phyloP scores from a whole-genome alignment of 176 grass and related monocot species.

The Eremochloa ophiuroides region DNA sequence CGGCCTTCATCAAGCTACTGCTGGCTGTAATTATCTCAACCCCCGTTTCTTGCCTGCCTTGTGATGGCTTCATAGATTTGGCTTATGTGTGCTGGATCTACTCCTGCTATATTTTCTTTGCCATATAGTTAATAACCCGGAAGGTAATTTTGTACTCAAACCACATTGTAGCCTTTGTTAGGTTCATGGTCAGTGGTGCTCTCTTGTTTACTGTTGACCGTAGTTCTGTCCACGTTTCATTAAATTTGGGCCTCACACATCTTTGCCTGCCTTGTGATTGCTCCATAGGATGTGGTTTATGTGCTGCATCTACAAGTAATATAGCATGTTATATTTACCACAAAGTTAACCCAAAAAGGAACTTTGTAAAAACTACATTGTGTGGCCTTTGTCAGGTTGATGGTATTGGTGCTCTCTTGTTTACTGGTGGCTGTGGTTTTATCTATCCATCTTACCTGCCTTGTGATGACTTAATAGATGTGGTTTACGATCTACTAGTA shows the following conservation, averaged over 20 bases:
- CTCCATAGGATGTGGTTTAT: neutral
- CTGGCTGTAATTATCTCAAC: neutral
- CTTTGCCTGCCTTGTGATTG: neutral
- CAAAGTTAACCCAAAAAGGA: neutral
- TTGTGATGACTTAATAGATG: neutral
- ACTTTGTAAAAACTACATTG: neutral
- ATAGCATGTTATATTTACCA: neutral
- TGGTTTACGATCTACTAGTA: neutral
- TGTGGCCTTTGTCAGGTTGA: neutral
- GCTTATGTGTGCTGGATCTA: neutral
- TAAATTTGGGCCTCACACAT: neutral
- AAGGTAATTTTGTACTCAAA: neutral
- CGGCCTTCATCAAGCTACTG: neutral
- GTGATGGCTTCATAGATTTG: neutral
- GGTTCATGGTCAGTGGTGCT: neutral
- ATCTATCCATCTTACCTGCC: neutral
- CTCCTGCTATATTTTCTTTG: neutral
- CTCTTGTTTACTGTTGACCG: neutral
- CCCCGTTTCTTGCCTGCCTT: neutral
- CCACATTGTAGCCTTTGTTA: neutral
- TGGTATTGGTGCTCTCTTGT: neutral
- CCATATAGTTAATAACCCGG: neutral
- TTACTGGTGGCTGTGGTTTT: neutral
- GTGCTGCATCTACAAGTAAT: neutral
- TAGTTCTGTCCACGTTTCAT: neutral